phyloP scores from a whole-genome alignment of 1,139 yeast genomes.

The Magnusiomyces magnusii region DNA sequence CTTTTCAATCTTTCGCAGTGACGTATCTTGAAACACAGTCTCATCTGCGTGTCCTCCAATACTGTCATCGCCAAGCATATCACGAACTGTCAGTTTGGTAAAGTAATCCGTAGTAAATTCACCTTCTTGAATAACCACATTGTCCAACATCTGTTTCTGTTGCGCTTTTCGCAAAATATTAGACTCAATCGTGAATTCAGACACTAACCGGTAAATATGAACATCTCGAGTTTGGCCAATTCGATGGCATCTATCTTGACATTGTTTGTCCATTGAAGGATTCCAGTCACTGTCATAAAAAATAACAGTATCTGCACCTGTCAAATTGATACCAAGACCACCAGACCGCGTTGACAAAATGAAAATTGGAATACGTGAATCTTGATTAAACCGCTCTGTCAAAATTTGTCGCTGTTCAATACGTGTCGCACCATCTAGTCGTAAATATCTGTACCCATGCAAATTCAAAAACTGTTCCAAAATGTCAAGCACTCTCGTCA shows the following conservation, averaged over 20 bases:
- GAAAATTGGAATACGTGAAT: constrained; percentile 79
- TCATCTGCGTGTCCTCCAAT: constrained; percentile 35
- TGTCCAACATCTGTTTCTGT: constrained; percentile 90
- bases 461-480: constrained; percentile 89
- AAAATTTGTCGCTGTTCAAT: constrained; percentile 93
- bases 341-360: constrained; percentile 95
- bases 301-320: constrained; percentile 99
- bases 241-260: constrained; percentile 98
- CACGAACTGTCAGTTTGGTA: constrained; percentile 82
- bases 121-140: constrained; percentile 96
- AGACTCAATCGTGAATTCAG: constrained; percentile 94
- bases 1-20: constrained; percentile 42
- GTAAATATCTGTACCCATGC: constrained; percentile 89
- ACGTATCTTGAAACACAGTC: constrained; percentile 29
- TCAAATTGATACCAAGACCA: constrained; percentile 92
- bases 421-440: constrained; percentile 96
- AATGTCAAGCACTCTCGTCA: constrained; percentile 94
- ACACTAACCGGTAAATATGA: constrained; percentile 91
- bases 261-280: constrained; percentile 99
- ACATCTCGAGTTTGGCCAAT: constrained; percentile 98
- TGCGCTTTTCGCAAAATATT: constrained; percentile 92
- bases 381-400: constrained; percentile 89
- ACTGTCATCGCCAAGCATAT: constrained; percentile 61
- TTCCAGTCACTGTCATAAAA: constrained; percentile 99
- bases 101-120: constrained; percentile 97